These are phyloP conservation scores for Logfia minima DNA, from an alignment of 129 eudicot species.

Conservation along the genomic window DNA sequence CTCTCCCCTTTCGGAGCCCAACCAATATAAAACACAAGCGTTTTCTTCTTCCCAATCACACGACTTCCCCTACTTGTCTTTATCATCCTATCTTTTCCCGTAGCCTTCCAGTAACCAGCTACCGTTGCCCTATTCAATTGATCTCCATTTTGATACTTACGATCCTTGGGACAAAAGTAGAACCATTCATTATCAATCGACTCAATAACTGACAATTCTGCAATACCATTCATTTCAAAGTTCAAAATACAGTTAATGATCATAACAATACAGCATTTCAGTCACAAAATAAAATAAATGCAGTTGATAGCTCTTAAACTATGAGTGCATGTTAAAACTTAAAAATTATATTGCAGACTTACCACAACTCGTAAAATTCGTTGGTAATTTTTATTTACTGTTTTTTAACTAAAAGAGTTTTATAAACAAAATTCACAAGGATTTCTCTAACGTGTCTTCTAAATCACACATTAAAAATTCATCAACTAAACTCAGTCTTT, in stretches of 20 bases:
- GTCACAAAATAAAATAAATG: background rate
- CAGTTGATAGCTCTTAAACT: background rate
- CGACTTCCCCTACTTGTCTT: constrained; percentile 43
- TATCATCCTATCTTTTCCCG: constrained; percentile 72
- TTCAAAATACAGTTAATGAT: background rate
- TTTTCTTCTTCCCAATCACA: constrained; percentile 75
- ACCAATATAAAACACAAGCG: constrained; percentile 68
- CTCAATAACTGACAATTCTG: constrained; percentile 62
- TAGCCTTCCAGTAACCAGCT: constrained; percentile 87
- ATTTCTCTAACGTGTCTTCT: no score
- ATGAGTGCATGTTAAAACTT: background rate
- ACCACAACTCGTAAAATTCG: no score
- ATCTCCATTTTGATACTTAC: constrained; percentile 72
- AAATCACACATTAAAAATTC: no score
- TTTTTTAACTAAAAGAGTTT: no score
- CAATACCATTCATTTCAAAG: constrained; percentile 1
- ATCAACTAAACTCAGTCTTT: no score
- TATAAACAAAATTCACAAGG: no score
- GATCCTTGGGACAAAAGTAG: constrained; percentile 76
- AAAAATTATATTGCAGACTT: no score
- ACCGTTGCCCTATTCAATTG: constrained; percentile 67
- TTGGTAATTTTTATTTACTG: no score
- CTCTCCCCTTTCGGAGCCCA: constrained; percentile 81
- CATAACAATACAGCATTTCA: background rate
- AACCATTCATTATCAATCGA: constrained; percentile 77